Evolutionary conservation across 1,139 yeast genomes (phyloP), one percentile per base, ranked within the genome.

Genomic region (Suhomyces bokatorum): DNA sequence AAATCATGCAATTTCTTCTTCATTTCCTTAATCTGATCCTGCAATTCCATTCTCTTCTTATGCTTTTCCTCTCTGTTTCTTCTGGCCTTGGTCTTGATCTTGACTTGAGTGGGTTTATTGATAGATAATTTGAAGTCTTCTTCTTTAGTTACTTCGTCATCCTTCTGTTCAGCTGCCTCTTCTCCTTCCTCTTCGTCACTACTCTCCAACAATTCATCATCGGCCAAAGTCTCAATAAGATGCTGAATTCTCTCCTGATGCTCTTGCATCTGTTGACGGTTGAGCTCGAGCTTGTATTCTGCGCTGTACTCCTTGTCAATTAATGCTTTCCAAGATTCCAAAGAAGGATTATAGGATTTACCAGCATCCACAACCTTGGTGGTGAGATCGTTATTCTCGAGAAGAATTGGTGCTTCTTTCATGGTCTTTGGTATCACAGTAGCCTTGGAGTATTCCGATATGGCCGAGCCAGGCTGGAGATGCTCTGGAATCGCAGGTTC

Each of bases 321-420:
- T 55, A 91, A 73, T 27, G 69, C 70, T 57, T 82, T 81, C 99
- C 99, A 93, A 30, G 88, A 81, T 48, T 85, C 87, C 52, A 85
- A 72, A 12, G 95, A 79, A 30, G 99, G 99, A 62, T 93, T 93
- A 62, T 93, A 93, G 3, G 98, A 91, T 63, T 87, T 87, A 44
- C 99, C 99, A 2, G 85, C 93, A 56, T 84, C 85, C 15, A 93
- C 89, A 6, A 83, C 49, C 32, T 63, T 58, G 11, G 45, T 42
- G 17, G 44, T 52, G 39, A 51, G 45, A 27, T 57, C 64, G 7
- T 59, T 67, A 20, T 80, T 83, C 6, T 74, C 64, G 17, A 77
- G 73, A 53, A 67, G 57, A 26, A 83, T 64, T 1, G 96, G 89
- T 2, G 70, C 70, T 40, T 69, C 66, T 35, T 67, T 70, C 49